Conservation (phyloP, 2,329 filamentous ascomycete species). For the Botrytis fragariae region DNA sequence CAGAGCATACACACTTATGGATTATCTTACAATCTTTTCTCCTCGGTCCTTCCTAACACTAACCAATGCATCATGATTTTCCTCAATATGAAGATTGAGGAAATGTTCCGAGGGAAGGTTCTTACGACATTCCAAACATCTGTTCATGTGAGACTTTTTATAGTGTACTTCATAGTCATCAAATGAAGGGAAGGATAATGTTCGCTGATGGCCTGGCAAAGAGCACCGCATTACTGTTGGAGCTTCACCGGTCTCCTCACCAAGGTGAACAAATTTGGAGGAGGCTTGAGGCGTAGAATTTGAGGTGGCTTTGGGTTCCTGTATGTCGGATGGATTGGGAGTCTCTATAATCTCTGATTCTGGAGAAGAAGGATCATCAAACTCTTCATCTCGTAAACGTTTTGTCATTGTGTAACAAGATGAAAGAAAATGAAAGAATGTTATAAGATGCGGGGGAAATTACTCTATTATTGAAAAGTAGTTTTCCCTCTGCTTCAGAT, state of each 20-base stretch:
- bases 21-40: constrained; percentile 73
- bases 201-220: constrained; percentile 73
- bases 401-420: constrained; percentile 52
- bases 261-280: constrained; percentile 61
- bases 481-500: not conserved
- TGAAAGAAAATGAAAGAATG: constrained; percentile 7
- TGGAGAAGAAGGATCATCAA: constrained; percentile 44
- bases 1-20: not conserved
- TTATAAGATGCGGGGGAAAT: constrained; percentile 39
- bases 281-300: constrained; percentile 33
- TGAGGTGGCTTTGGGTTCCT: constrained; percentile 32
- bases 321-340: constrained; percentile 22
- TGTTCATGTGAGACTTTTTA: constrained; percentile 73
- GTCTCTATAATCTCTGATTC: constrained; percentile 34
- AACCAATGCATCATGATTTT: constrained; percentile 82
- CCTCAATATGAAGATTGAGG: constrained; percentile 80
- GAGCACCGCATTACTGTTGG: constrained; percentile 68
- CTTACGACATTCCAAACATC: constrained; percentile 78
- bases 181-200: constrained; percentile 69
- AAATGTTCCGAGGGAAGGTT: constrained; percentile 87
- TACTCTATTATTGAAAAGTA: constrained; percentile 33
- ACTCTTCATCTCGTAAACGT: constrained; percentile 53
- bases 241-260: constrained; percentile 50
- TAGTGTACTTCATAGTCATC: constrained; percentile 88
- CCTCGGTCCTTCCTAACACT: constrained; percentile 72